Evolutionary conservation across 192 early-diverging fungal genomes (phyloP).

Genomic region (Paraglomus occultum): DNA sequence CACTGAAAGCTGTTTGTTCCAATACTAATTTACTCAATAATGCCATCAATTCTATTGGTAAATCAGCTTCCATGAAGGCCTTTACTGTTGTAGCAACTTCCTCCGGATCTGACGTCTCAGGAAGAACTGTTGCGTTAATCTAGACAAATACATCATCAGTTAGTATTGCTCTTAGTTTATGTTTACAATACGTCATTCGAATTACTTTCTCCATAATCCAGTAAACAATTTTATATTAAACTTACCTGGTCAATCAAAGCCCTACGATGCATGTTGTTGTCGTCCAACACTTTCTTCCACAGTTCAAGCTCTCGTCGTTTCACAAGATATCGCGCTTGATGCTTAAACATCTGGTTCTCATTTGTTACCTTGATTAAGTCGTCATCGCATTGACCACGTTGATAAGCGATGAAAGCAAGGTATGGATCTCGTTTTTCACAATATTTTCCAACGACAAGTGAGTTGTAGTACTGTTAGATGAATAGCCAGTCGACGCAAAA

Average conservation of each 20-base stretch:
- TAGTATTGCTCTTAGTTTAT: too few relatives aligned
- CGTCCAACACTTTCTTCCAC: constrained; percentile 81
- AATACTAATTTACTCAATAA: constrained; percentile 95
- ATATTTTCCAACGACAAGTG: constrained; percentile 93
- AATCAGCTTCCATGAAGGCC: constrained; percentile 96
- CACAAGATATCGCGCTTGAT: constrained; percentile 96
- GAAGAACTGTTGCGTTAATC: constrained; percentile 84
- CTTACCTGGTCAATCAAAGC: constrained; percentile 88
- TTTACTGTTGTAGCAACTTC: constrained; percentile 97
- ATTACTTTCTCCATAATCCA: too few relatives aligned
- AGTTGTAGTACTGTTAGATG: constrained; percentile 70
- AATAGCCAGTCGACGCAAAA: not conserved
- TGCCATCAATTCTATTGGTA: constrained; percentile 96
- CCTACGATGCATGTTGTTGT: constrained; percentile 79
- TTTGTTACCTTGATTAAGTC: constrained; percentile 95
- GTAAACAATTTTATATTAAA: not conserved
- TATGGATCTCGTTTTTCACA: constrained; percentile 99
- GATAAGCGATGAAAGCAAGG: constrained; percentile 92
- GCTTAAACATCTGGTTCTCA: constrained; percentile 99
- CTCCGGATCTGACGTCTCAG: constrained; percentile 95
- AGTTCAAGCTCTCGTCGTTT: constrained; percentile 79
- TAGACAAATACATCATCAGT: not conserved
- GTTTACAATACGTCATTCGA: too few relatives aligned
- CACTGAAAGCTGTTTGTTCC: constrained; percentile 88
- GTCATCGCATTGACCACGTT: constrained; percentile 91